Base-by-base conservation (phyloP, 2,329 filamentous ascomycete genomes). In the Colletotrichum godetiae region DNA sequence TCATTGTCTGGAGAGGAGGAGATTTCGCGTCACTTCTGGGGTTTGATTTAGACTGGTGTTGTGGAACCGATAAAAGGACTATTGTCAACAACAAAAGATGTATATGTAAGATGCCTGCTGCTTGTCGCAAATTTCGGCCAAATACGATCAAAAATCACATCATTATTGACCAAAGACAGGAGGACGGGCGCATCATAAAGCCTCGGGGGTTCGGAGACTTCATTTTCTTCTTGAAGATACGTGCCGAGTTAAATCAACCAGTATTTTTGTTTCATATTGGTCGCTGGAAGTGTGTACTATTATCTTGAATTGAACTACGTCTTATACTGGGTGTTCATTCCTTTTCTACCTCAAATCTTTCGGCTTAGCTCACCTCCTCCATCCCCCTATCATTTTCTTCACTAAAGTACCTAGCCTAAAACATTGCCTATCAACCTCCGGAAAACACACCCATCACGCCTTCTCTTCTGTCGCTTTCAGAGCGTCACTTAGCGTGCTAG, bases 11-110 rank as follows among this genome's bases (percentile, higher is more conserved):
- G 77, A 8, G 80, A 78, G 1, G 76, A 76, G 4, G 80, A 81
- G 65, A 80, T 82, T 12, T 79, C 81, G 24, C 68, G 80, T 27
- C 76, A 78, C 6, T 81, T 82, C 35, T 79, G 81, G 60, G 80
- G 80, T 0, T 55, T 82, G 6, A 81, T 82, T 46, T 74, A 65
- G 72, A 15, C 35, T 29, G 5, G 15, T 11, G 1, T 13, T 13
- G 3, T 15, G 35, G 35, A 22, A 19, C 15, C 5, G 8, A 8
- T 15, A 10, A 10, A 13, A 55, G n/a, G n/a, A 3, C 52, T 29
- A 27, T 27, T 2, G 8, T 55, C 22, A 42, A 15, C 37, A 42
- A 13, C 15, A 42, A 15, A 19, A 5, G 15, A 19, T 19, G 15
- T 42, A 3, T 7, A 42, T 42, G 37, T 4, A 49, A 49, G 22